Evolutionary conservation across 78 protist genomes (phyloP), one percentile per base, ranked within the genome.

Genomic region (Dictyostelium capitatum): DNA sequence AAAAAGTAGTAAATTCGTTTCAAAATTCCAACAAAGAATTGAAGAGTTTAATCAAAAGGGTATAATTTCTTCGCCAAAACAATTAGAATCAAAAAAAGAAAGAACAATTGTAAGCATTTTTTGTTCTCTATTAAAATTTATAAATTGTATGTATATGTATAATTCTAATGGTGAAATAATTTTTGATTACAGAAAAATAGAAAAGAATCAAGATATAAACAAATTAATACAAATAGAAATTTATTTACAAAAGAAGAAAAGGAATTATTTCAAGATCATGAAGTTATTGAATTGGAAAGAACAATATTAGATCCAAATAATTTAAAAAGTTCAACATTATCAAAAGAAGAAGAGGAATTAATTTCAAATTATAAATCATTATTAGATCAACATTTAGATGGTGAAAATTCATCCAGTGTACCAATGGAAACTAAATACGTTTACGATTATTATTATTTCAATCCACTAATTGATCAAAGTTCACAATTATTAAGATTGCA

Each of bases 201-300:
- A 77, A 87, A 87, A 62, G 93, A 87, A 78, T 59, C 30, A 30
- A 87, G 93, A 87, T 87, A 87, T 77, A 87, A 65, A 87, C 93
- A 87, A 77, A 87, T 87, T 32, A 64, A 37, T 30, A 75, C 69
- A 8, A 87, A 87, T 59, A 87, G 93, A 87, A 74, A 56, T 53
- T n/a, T 17, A 28, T 64, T 87, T 19, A 54, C 30, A 30, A 30
- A 73, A 47, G 79, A 87, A n/a, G 85, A 87, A n/a, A 65, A 28
- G 53, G 59, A 77, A 79, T 56, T 79, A 10, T 54, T 79, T 50
- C 37, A 51, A 56, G 50, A 28, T 79, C 83, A 79, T 79, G 83
- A 79, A 32, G 46, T 87, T 48, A 87, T 87, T 46, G 93, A 87
- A 51, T 32, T 87, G 30, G 93, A 87, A 30, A 74, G 51, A 65